Percentiles rank a stretch among this genome's conserved stretches.
Conservation (phyloP, 371 early-diverging fungal genomes). For the Phascolomyces articulosus region DNA sequence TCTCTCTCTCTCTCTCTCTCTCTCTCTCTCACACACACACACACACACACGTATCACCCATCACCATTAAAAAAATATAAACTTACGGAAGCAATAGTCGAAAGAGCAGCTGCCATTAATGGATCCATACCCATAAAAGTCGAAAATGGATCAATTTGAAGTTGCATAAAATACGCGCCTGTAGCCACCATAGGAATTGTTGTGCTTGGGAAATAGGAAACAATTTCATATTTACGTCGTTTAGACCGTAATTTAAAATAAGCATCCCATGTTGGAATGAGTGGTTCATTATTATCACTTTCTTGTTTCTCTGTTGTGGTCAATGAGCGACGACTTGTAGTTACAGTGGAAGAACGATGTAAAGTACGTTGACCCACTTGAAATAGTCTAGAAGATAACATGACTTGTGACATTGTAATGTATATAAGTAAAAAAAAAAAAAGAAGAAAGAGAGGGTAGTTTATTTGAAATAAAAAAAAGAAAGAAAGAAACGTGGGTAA, state of each 20-base stretch:
- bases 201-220: slow-evolving; percentile 66
- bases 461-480: too few relatives aligned
- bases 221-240: slow-evolving; percentile 72
- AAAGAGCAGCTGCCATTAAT: slow-evolving; percentile 63
- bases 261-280: slow-evolving; percentile 67
- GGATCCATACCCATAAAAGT: slow-evolving; percentile 84
- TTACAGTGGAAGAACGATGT: too few relatives aligned
- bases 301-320: too few relatives aligned
- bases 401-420: too few relatives aligned
- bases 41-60: neutral
- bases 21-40: neutral
- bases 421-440: too few relatives aligned
- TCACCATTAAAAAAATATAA: neutral
- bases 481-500: too few relatives aligned
- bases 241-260: slow-evolving; percentile 80
- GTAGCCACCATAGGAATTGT: slow-evolving; percentile 62
- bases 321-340: too few relatives aligned
- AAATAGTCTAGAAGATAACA: too few relatives aligned
- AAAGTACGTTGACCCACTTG: too few relatives aligned
- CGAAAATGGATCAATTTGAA: slow-evolving; percentile 80
- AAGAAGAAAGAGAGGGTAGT: too few relatives aligned
- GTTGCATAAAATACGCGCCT: slow-evolving; percentile 69
- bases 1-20: neutral
- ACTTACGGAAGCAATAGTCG: slow-evolving; percentile 59
- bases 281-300: neutral